phyloP scores from a whole-genome alignment of 352 stramenopile genomes.

The Phytopythium delawarense region DNA sequence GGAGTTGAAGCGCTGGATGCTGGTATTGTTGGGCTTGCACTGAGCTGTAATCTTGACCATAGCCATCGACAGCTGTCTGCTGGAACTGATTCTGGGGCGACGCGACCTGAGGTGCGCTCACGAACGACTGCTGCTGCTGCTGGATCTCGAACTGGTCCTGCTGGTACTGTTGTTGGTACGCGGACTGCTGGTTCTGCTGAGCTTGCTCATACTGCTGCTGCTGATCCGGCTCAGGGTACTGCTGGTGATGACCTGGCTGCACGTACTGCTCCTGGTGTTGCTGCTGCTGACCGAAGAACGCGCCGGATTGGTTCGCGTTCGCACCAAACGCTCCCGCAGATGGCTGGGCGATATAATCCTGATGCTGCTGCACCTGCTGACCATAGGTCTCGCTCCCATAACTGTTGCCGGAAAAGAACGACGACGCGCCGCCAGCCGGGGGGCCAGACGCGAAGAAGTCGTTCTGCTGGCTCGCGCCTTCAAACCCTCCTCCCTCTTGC shows the following conservation, averaged over 20 bases:
- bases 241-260: constrained; percentile 7
- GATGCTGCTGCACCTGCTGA: constrained; percentile 8
- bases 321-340: not conserved
- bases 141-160: constrained; percentile 7
- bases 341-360: not conserved
- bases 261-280: constrained; percentile 3
- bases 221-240: constrained; percentile 5
- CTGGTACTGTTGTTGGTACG: constrained; percentile 10
- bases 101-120: not conserved
- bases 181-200: not conserved
- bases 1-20: constrained; percentile 5
- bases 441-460: constrained; percentile 10
- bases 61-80: not conserved
- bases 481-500: constrained; percentile 11
- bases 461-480: not conserved
- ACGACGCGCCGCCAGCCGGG: not conserved
- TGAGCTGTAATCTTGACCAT: constrained; percentile 1
- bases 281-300: constrained; percentile 4
- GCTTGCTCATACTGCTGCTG: constrained; percentile 11
- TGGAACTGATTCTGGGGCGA: constrained; percentile 2
- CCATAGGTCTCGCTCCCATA: not conserved
- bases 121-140: constrained; percentile 8
- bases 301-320: not conserved
- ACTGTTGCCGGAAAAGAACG: not conserved
- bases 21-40: constrained; percentile 7